Evolutionary conservation across 495 filamentous ascomycete species (phyloP), one percentile per base, ranked within the genome.

Genomic region (Ramalina intermedia): DNA sequence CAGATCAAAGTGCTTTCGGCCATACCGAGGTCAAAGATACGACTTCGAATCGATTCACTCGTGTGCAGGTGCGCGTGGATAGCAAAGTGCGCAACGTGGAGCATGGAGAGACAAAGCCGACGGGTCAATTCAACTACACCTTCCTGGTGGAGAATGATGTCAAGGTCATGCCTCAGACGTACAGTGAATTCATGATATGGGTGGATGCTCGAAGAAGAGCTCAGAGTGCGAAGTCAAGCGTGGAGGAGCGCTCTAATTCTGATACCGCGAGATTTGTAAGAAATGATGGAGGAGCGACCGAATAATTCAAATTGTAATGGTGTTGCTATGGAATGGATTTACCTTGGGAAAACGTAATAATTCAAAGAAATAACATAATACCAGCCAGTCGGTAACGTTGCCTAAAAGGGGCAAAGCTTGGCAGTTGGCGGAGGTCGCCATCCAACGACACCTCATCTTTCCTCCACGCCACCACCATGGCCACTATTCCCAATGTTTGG

Each of bases 61-160:
- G 79, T 44, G 69, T 90, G n/a, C 83, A 87, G 51, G 74, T 90
- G 6, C 73, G 83, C 1, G 82, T 90, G 17, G 79, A 87, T 61
- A 77, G 77, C 26, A 85, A 84, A 55, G 84, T 93, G 4, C 66
- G 82, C 17, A 76, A 88, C 60, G 77, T 90, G 9, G 84, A 87
- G 67, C 84, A 90, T 55, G 82, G 78, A 3, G 73, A 72, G 46
- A 75, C 75, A 54, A 86, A 82, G 61, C 76, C 81, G 23, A 87
- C 85, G 1, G 86, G 86, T 2, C 78, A 82, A 58, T 90, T 93
- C 61, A 85, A 89, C 52, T 90, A 93, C 58, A 90, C 85, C 0
- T 90, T 90, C 62, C 67, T 77, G 29, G 85, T 90, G 18, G 75
- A 79, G 37, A 80, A 72, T 59, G 74, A 84, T 58, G 66, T 90